Evolutionary conservation across 148 eudicot genomes (phyloP).

Genomic region (Chenopodium album): DNA sequence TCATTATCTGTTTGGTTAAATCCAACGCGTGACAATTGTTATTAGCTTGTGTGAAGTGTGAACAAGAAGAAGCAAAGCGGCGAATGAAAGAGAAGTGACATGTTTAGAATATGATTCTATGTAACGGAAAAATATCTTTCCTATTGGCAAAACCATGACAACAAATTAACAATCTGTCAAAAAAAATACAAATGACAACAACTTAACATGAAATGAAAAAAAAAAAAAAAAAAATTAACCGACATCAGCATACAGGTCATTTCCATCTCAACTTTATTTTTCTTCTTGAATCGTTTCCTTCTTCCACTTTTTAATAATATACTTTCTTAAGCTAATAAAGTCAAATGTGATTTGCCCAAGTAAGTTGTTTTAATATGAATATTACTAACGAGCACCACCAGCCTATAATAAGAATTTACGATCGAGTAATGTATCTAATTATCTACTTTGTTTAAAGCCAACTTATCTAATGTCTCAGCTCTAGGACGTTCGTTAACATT

Average conservation of each 20-base stretch:
- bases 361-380: too few species aligned
- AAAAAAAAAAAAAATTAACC: neutral
- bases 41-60: neutral
- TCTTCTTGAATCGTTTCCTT: neutral
- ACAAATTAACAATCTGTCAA: neutral
- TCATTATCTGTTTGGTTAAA: too few species aligned
- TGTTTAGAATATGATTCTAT: neutral
- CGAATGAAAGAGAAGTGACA: neutral
- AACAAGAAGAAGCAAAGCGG: neutral
- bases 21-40: too few species aligned
- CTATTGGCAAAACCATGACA: neutral
- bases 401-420: too few species aligned
- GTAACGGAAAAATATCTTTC: neutral
- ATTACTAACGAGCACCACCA: too few species aligned
- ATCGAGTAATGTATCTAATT: too few species aligned
- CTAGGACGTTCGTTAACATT: too few species aligned
- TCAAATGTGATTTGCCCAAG: neutral
- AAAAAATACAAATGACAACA: neutral
- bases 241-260: neutral
- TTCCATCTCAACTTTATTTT: neutral
- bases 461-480: too few species aligned
- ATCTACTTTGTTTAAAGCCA: too few species aligned
- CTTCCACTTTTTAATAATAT: too few species aligned
- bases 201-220: neutral
- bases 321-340: too few species aligned